Evolutionary conservation across 164 flowering plant species (phyloP).

Genomic region (Stephania yunnanensis): DNA sequence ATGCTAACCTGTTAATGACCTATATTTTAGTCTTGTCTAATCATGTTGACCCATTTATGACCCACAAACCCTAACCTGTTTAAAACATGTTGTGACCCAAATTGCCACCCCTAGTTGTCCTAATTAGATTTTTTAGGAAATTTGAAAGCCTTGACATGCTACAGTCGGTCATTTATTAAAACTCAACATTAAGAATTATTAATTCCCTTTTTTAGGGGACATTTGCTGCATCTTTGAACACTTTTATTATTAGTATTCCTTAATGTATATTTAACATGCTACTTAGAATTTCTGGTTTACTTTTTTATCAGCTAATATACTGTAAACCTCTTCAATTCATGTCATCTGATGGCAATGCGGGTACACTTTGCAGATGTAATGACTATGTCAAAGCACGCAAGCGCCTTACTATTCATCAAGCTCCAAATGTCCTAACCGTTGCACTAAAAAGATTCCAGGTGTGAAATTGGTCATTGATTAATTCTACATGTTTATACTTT

Average conservation of each 20-base stretch:
- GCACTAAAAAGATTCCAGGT: conserved; percentile 98
- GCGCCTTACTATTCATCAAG: conserved; percentile 57
- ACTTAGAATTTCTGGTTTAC: not conserved
- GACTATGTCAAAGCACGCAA: conserved; percentile 93
- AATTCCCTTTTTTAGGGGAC: not conserved
- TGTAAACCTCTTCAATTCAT: not conserved
- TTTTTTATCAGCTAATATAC: not conserved
- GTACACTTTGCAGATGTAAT: conserved; percentile 57
- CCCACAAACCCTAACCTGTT: no score
- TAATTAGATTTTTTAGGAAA: not conserved
- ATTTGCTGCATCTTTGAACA: not conserved
- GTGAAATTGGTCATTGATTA: not conserved
- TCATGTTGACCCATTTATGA: no score
- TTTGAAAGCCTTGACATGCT: not conserved
- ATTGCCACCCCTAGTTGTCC: not conserved
- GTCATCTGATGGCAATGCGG: not conserved
- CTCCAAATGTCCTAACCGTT: conserved; percentile 92
- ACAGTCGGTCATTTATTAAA: not conserved
- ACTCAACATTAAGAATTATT: not conserved
- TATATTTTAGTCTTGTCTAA: no score
- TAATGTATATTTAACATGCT: not conserved
- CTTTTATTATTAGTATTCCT: not conserved
- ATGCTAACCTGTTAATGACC: no score
- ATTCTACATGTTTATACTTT: not conserved
- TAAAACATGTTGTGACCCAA: not conserved